A percentile compares a stretch with the other conserved stretches of the same genome.
Evolutionary conservation across 179 eudicot genomes (phyloP).

Genomic region (Sideroxylon spinosum): DNA sequence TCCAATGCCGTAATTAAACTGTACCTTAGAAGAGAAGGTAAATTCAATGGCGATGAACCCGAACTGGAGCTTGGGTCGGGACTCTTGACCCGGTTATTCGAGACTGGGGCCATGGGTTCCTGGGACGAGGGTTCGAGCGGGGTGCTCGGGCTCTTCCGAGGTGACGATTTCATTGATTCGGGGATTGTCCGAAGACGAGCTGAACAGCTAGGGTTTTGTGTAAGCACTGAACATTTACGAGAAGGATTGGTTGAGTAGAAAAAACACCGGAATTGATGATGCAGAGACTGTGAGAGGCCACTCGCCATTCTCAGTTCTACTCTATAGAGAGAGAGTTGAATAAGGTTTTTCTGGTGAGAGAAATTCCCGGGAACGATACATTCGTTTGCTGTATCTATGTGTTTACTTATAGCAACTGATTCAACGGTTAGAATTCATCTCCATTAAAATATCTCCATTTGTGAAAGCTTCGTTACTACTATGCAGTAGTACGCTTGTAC

Average conservation of each 20-base stretch:
- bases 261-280: slow-evolving; percentile 11
- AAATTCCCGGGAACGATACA: background rate
- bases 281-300: slow-evolving; percentile 23
- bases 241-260: background rate
- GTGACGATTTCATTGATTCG: background rate
- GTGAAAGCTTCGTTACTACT: no score
- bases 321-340: no score
- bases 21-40: slow-evolving; percentile 33
- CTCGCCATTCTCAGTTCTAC: slow-evolving; percentile 11
- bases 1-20: background rate
- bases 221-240: background rate
- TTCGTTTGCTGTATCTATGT: background rate
- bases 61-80: background rate
- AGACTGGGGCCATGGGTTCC: background rate
- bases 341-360: no score
- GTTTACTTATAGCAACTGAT: background rate
- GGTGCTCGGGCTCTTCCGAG: background rate
- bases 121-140: background rate
- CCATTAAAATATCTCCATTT: background rate
- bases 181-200: slow-evolving; percentile 18
- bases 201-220: slow-evolving; percentile 26
- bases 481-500: no score
- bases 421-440: slow-evolving; percentile 2
- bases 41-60: background rate
- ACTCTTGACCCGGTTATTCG: background rate